Evolutionary conservation across 257 asterid genomes (phyloP).

Genomic region (Gentiana macrophylla): DNA sequence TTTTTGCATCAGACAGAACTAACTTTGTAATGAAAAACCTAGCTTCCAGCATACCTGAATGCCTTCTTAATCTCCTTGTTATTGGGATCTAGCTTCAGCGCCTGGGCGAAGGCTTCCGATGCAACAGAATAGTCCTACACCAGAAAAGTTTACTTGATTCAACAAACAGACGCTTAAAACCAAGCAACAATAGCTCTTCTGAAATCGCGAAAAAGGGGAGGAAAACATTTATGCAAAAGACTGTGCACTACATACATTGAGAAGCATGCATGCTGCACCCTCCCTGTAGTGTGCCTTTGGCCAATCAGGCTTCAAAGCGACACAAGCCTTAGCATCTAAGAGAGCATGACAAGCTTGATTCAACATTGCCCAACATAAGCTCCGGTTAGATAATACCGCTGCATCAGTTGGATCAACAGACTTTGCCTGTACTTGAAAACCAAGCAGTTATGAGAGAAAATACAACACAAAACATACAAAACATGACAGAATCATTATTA

Average conservation of each 20-base stretch:
- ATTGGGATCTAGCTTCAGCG: conserved; percentile 16
- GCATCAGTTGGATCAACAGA: conserved; percentile 7
- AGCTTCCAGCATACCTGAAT: background rate
- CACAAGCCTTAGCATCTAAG: conserved; percentile 4
- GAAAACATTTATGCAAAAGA: too few species aligned
- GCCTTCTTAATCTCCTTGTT: conserved; percentile 12
- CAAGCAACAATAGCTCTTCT: too few species aligned
- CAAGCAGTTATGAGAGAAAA: too few species aligned
- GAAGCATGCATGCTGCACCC: conserved; percentile 10
- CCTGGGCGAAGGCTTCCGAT: conserved; percentile 10
- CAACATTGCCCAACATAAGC: conserved; percentile 3
- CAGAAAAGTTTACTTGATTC: too few species aligned
- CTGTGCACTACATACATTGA: background rate
- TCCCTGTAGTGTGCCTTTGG: conserved; percentile 11
- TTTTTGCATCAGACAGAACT: too few species aligned
- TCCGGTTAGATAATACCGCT: conserved; percentile 5
- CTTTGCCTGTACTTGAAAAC: conserved; percentile 2
- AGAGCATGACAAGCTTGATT: conserved; percentile 1
- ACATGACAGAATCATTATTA: too few species aligned
- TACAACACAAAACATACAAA: too few species aligned
- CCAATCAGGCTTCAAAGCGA: conserved; percentile 4
- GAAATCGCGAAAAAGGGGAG: too few species aligned
- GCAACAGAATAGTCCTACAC: conserved; percentile 10
- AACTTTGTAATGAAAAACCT: too few species aligned
- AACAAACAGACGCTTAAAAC: too few species aligned